Conservation (phyloP, 73 alveolate species). For the Diophrys appendiculata region DNA sequence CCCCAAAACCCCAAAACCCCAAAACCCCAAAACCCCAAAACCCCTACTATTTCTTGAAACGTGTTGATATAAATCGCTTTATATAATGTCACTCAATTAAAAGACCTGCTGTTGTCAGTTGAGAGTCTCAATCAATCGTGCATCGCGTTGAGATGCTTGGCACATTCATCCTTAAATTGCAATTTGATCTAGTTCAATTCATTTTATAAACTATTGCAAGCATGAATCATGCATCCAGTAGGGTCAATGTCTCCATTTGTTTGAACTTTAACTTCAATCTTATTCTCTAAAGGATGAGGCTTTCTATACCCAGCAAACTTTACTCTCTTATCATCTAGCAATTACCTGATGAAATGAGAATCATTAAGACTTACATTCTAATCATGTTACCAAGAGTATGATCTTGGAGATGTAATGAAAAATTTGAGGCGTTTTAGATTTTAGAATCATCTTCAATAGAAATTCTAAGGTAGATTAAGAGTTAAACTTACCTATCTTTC, state of each 20-base stretch:
- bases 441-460: slow-evolving; percentile 60
- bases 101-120: slow-evolving; percentile 7
- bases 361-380: slow-evolving; percentile 44
- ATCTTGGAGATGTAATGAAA: slow-evolving; percentile 83
- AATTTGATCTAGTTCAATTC: slow-evolving; percentile 7
- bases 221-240: slow-evolving; percentile 30
- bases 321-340: slow-evolving; percentile 82
- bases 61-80: background rate
- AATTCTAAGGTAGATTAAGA: too few relatives aligned
- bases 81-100: background rate
- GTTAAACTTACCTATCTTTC: too few relatives aligned
- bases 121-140: too few relatives aligned
- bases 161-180: background rate
- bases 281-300: slow-evolving; percentile 93
- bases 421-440: slow-evolving; percentile 63
- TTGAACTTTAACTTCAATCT: slow-evolving; percentile 26
- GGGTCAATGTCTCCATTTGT: slow-evolving; percentile 74
- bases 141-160: too few relatives aligned
- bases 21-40: slow-evolving; percentile 28
- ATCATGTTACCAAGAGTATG: slow-evolving; percentile 93
- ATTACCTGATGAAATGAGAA: slow-evolving; percentile 5
- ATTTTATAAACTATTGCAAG: slow-evolving; percentile 1
- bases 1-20: slow-evolving; percentile 18
- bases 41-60: background rate
- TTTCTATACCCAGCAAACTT: slow-evolving; percentile 93